phyloP scores from a whole-genome alignment of 208 protist genomes.

The Wallacemonas collosoma region DNA sequence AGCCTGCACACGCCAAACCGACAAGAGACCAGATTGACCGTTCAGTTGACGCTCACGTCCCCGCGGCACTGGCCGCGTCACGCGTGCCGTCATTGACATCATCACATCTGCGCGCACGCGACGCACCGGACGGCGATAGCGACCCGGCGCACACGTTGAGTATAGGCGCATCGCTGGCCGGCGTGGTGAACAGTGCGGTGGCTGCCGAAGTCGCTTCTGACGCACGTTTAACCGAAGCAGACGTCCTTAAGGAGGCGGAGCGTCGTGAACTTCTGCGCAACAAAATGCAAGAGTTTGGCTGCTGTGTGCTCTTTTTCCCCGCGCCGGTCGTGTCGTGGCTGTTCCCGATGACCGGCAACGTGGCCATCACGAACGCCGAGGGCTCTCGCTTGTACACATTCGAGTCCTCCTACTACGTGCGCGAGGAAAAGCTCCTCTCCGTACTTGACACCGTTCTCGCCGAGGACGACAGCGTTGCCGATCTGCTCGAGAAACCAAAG shows the following conservation, averaged over 20 bases:
- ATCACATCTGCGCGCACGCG: no score
- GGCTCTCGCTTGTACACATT: constrained; percentile 72
- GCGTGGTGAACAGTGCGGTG: not conserved
- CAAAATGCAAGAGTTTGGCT: constrained; percentile 64
- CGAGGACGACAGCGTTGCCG: constrained; percentile 11
- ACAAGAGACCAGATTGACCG: no score
- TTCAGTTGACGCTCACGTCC: no score
- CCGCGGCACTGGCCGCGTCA: no score
- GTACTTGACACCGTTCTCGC: constrained; percentile 45
- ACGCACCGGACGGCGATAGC: not conserved
- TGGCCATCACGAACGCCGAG: constrained; percentile 79
- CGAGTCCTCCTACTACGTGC: constrained; percentile 67
- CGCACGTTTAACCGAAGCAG: not conserved
- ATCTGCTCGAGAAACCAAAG: not conserved
- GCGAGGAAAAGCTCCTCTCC: constrained; percentile 51
- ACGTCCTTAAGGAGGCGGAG: constrained; percentile 4
- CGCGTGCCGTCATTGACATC: no score
- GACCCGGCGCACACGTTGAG: not conserved
- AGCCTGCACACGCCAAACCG: no score
- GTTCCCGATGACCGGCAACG: constrained; percentile 78
- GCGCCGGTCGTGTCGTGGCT: constrained; percentile 79
- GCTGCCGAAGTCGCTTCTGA: not conserved
- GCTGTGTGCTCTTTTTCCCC: constrained; percentile 89
- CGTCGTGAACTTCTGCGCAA: not conserved
- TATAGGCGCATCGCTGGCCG: not conserved